These are phyloP conservation scores for Colletotrichum godetiae DNA, from an alignment of 2,329 filamentous ascomycete genomes.

Conservation along the genomic window DNA sequence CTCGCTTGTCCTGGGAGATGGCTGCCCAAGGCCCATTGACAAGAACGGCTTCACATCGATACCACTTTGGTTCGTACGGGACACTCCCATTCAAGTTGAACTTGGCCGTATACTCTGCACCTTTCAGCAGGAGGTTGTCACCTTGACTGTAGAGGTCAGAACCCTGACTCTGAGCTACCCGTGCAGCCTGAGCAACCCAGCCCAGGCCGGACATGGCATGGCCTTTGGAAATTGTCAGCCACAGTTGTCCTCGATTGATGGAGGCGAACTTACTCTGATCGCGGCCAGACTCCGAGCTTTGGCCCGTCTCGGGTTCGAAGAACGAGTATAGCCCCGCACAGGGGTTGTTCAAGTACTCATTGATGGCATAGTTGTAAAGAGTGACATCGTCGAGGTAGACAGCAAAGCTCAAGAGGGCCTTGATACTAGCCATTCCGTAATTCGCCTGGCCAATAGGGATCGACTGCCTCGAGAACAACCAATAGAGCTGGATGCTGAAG, in stretches of 20 bases:
- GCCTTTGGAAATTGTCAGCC: not conserved
- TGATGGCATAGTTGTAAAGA: constrained; percentile 54
- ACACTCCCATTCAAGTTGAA: constrained; percentile 50
- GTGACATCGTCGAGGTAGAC: constrained; percentile 54
- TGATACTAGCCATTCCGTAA: constrained; percentile 54
- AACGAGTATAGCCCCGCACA: constrained; percentile 48
- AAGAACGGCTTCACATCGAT: constrained; percentile 52
- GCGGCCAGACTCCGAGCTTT: constrained; percentile 49
- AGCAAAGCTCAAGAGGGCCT: constrained; percentile 50
- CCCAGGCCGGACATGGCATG: constrained; percentile 46
- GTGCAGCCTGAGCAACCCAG: constrained; percentile 49
- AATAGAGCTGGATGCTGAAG: constrained; percentile 53
- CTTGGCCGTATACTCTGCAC: constrained; percentile 50
- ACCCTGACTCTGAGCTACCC: constrained; percentile 49
- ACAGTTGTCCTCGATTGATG: no score
- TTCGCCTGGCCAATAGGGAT: constrained; percentile 54
- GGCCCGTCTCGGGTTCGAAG: constrained; percentile 46
- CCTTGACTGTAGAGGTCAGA: constrained; percentile 46
- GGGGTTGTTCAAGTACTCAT: constrained; percentile 48
- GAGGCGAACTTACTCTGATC: constrained; percentile 43
- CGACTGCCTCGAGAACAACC: constrained; percentile 52
- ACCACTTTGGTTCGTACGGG: constrained; percentile 47
- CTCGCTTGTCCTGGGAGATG: constrained; percentile 42
- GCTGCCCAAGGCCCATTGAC: constrained; percentile 51
- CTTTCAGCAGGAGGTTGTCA: constrained; percentile 47